Evolutionary conservation across 371 early-diverging fungal genomes (phyloP), one percentile per base, ranked within the genome.

Genomic region (Batkoa obscura): DNA sequence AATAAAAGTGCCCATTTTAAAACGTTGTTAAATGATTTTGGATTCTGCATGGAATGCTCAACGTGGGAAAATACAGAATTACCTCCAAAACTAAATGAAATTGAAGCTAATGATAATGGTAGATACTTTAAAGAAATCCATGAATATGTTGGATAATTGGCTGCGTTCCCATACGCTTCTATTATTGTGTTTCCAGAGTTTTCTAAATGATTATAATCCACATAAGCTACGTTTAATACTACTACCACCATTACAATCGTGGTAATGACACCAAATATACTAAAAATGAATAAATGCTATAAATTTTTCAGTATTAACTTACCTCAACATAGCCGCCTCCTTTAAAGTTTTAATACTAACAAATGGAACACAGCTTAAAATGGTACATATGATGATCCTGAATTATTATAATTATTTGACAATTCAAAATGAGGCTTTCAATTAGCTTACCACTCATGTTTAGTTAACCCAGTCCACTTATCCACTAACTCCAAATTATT

Each of bases 81-180:
- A 47, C 86, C 88, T 55, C 88, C 85, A 59, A 80, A 87, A 62
- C 75, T 74, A 64, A 84, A 84, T 46, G 81, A 82, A 55, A 73
- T 71, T 78, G 88, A 81, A 10, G 85, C 60, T 4, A 63, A 35
- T 15, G 63, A 43, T 2, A 58, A 30, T 23, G 63, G 60, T 13
- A 63, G 68, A 59, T 81, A 85, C 48, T 80, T 73, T 23, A 82
- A 73, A 59, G 81, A 83, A 48, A 84, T 83, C 52, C 85, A 82
- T 54, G 79, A 81, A n/a, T n/a, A n/a, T n/a, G n/a, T n/a, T n/a
- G n/a, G n/a, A n/a, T n/a, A n/a, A n/a, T n/a, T n/a, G n/a, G n/a
- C n/a, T n/a, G n/a, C n/a, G 64, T 75, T 73, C 64, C 79, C 80
- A 50, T 78, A 80, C 69, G 39, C 42, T 52, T 69, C 64, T 57